phyloP scores from a whole-genome alignment of 257 asterid species.

The Henckelia pumila region DNA sequence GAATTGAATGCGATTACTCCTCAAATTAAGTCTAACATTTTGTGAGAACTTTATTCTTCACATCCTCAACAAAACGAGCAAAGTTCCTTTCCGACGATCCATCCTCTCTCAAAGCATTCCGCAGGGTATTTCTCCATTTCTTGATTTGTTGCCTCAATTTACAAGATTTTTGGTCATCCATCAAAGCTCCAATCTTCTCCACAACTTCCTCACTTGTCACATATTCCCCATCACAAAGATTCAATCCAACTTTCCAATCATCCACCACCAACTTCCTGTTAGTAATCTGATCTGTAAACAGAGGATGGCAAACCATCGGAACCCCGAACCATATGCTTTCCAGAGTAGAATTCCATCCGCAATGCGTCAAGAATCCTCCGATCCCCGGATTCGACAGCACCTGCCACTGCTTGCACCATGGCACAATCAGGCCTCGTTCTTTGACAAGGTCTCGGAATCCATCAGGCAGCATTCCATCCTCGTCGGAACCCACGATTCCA shows the following conservation, averaged over 20 bases:
- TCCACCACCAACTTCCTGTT: conserved; percentile 40
- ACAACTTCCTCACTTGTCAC: conserved; percentile 27
- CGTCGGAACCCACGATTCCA: conserved; percentile 15
- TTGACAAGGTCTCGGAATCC: conserved; percentile 14
- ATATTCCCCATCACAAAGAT: conserved; percentile 25
- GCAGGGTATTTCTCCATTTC: conserved; percentile 5
- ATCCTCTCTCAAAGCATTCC: conserved; percentile 14
- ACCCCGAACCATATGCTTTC: conserved; percentile 36
- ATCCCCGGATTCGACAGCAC: conserved; percentile 28
- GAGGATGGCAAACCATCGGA: conserved; percentile 40
- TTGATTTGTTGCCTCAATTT: conserved; percentile 15
- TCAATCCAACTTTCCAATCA: conserved; percentile 39
- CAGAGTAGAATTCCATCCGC: too few relatives aligned
- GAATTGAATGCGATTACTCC: too few relatives aligned
- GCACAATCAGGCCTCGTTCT: conserved; percentile 24
- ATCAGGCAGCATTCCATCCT: conserved; percentile 12
- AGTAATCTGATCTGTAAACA: conserved; percentile 32
- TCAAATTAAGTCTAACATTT: too few relatives aligned
- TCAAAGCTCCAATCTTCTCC: conserved; percentile 24
- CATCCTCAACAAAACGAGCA: conserved; percentile 21
- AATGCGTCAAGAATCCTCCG: conserved; percentile 35
- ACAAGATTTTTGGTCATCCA: neutral
- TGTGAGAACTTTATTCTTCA: conserved; percentile 2
- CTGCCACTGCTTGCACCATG: conserved; percentile 26
- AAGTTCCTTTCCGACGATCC: conserved; percentile 24